Conservation (phyloP, 1,284 basidiomycete genomes). For the Malassezia brasiliensis region DNA sequence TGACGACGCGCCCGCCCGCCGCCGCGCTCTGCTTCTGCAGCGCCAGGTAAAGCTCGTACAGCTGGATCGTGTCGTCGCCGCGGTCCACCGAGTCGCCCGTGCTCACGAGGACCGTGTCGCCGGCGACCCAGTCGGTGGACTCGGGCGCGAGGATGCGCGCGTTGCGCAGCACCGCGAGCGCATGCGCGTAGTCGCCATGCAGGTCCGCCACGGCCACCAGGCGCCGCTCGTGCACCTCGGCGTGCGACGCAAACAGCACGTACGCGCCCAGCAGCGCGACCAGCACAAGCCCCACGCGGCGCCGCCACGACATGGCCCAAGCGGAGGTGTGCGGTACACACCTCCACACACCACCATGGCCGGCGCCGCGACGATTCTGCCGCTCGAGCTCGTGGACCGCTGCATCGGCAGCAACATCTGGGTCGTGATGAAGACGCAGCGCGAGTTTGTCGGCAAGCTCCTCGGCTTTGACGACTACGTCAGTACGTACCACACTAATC, state of each 20-base stretch:
- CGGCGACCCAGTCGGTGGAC: constrained; percentile 25
- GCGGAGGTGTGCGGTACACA: not conserved
- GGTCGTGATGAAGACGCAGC: constrained; percentile 48
- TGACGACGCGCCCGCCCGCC: constrained; percentile 30
- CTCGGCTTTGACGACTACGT: constrained; percentile 98
- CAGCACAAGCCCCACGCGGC: not conserved
- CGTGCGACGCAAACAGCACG: not conserved
- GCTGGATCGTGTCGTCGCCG: constrained; percentile 40
- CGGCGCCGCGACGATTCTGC: constrained; percentile 34
- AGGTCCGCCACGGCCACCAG: constrained; percentile 41
- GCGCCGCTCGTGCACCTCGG: constrained; percentile 8
- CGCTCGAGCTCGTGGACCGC: constrained; percentile 47
- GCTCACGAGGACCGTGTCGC: constrained; percentile 34
- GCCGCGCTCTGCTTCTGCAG: constrained; percentile 25
- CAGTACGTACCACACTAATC: constrained; percentile 61
- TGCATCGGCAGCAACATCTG: constrained; percentile 49
- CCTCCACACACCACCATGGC: constrained; percentile 10
- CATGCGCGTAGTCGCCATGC: constrained; percentile 41
- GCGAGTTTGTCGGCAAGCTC: constrained; percentile 66
- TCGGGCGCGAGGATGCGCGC: constrained; percentile 22
- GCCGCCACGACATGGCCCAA: not conserved
- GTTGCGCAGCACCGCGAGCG: constrained; percentile 36
- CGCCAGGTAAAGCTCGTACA: constrained; percentile 35
- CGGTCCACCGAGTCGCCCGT: constrained; percentile 47
- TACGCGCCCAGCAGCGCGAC: not conserved